Evolutionary conservation across 75 land plant species (phyloP).

Genomic region (Adiantum capillusveneris): DNA sequence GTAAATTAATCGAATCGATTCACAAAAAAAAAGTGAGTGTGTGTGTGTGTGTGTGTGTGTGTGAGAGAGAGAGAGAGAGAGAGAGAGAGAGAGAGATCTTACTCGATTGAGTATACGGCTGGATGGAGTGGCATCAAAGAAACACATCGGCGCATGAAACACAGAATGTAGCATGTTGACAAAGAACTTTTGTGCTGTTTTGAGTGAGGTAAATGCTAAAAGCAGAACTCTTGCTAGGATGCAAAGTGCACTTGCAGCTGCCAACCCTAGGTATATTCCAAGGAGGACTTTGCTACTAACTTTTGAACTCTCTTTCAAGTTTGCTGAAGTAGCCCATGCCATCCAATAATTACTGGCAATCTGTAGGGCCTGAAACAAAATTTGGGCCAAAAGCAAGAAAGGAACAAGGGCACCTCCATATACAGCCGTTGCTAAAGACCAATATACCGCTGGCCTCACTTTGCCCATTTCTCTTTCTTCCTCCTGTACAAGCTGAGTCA

Average conservation of each 20-base stretch:
- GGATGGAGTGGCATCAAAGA: constrained; percentile 77
- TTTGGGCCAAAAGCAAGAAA: constrained; percentile 51
- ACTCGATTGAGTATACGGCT: constrained; percentile 72
- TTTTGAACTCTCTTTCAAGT: constrained; percentile 5
- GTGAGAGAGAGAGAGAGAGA: no score
- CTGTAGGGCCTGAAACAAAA: constrained; percentile 56
- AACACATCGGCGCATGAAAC: constrained; percentile 74
- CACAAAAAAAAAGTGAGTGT: no score
- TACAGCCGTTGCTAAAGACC: constrained; percentile 47
- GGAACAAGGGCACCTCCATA: constrained; percentile 78
- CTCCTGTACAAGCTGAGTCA: constrained; percentile 25
- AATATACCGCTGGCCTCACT: constrained; percentile 51
- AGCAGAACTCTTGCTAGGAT: constrained; percentile 48
- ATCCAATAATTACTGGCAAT: constrained; percentile 85
- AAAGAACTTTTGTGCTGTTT: constrained; percentile 53
- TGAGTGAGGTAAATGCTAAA: constrained; percentile 39
- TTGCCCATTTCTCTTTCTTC: constrained; percentile 66
- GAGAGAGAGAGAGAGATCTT: constrained; percentile 4
- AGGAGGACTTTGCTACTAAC: constrained; percentile 36
- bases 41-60: no score
- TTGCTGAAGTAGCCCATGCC: constrained; percentile 57
- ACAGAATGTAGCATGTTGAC: constrained; percentile 41
- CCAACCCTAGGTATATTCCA: constrained; percentile 37
- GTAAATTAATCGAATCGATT: no score
- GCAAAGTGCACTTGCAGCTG: constrained; percentile 46